Evolutionary conservation across 2,329 filamentous ascomycete species (phyloP).

Genomic region (Dendrostoma leiphaemia): DNA sequence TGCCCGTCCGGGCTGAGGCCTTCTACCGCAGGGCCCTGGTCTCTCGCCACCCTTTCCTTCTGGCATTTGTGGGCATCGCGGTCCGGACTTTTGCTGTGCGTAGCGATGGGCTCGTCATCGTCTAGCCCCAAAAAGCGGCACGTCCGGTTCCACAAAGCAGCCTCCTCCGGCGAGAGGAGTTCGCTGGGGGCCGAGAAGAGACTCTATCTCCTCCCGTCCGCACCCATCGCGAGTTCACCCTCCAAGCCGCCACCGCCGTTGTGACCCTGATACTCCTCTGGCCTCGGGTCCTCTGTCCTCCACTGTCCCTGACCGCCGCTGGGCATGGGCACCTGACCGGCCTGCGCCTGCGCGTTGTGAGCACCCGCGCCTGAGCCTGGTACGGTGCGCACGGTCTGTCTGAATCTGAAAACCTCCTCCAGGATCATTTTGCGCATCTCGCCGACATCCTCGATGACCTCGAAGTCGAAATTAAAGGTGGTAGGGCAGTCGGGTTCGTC

Average conservation of each 20-base stretch:
- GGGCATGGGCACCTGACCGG: constrained; percentile 52
- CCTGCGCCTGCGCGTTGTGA: constrained; percentile 29
- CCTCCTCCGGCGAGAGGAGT: constrained; percentile 2
- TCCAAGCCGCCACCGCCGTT: constrained; percentile 51
- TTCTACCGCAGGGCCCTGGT: not conserved
- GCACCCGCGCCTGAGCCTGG: constrained; percentile 34
- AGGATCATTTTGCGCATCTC: constrained; percentile 98
- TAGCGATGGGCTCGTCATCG: not conserved
- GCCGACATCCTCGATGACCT: constrained; percentile 90
- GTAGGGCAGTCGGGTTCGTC: constrained; percentile 93
- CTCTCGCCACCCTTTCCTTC: not conserved
- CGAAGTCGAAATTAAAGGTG: constrained; percentile 97
- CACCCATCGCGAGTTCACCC: constrained; percentile 57
- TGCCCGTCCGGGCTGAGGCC: constrained; percentile 5
- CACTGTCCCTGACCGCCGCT: constrained; percentile 46
- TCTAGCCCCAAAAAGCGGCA: not conserved
- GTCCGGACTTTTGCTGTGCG: not conserved
- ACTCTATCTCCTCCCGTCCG: constrained; percentile 44
- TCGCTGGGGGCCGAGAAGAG: not conserved
- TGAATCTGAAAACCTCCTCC: constrained; percentile 88
- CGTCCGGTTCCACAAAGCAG: constrained; percentile 11
- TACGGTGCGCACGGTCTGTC: constrained; percentile 56
- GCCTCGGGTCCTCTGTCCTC: constrained; percentile 59
- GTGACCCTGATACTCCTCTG: constrained; percentile 54
- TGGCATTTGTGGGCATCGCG: not conserved